Percentiles rank a stretch among this genome's conserved stretches.
Conservation (phyloP, 257 asterid species). For the Solanum paucissectum region DNA sequence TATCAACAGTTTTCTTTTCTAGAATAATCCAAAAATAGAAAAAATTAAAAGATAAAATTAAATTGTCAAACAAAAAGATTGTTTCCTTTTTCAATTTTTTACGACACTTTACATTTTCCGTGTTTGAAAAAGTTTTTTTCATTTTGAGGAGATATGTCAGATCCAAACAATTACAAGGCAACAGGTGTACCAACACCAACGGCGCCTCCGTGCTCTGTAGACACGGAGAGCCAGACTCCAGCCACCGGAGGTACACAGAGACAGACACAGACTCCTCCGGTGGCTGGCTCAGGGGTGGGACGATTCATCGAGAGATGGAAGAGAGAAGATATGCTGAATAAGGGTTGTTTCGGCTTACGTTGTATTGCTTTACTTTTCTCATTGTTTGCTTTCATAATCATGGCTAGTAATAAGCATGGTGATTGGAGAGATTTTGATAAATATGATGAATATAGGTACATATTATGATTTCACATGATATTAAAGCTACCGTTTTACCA, state of each 20-base stretch:
- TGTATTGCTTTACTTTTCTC: conserved; percentile 44
- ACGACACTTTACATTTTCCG: not conserved
- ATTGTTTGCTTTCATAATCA: conserved; percentile 51
- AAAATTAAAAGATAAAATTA: not conserved
- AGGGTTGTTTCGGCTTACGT: conserved; percentile 31
- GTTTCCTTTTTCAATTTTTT: not conserved
- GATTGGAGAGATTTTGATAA: conserved; percentile 50
- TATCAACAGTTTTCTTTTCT: not conserved
- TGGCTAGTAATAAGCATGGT: conserved; percentile 66
- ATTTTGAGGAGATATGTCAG: conserved; percentile 23
- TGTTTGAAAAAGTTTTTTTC: not conserved
- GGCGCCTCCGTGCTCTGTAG: conserved; percentile 11
- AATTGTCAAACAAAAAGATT: not conserved
- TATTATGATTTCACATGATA: not conserved
- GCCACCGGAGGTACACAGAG: not conserved
- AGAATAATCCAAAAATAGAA: not conserved
- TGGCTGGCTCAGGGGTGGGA: conserved; percentile 12
- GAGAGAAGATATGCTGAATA: conserved; percentile 45
- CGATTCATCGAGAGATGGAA: conserved; percentile 35
- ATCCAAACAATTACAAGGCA: conserved; percentile 6
- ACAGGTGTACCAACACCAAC: not conserved
- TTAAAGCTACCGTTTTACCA: not conserved
- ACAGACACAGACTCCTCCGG: conserved; percentile 27
- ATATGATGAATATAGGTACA: conserved; percentile 66
- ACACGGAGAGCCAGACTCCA: not conserved